Conservation (phyloP, 2,329 filamentous ascomycete genomes). For the Lasiodiplodia sp. region DNA sequence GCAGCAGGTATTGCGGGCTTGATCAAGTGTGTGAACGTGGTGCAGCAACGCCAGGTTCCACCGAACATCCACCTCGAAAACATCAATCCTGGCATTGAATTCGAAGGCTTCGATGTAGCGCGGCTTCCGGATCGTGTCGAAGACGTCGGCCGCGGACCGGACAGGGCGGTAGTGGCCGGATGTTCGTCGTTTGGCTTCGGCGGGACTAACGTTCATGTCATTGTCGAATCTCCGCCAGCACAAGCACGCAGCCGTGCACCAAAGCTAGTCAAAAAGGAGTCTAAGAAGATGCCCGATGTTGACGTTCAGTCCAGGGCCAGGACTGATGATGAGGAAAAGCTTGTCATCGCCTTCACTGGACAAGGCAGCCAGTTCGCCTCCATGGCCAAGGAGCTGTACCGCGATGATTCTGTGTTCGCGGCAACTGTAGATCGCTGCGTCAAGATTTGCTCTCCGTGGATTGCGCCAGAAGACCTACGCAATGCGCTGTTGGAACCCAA, state of each 20-base stretch:
- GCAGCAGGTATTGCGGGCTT: constrained; percentile 42
- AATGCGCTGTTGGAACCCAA: too few species aligned
- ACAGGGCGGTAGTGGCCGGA: not conserved
- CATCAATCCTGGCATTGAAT: constrained; percentile 64
- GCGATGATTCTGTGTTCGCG: constrained; percentile 5
- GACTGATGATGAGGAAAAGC: not conserved
- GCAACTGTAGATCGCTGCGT: not conserved
- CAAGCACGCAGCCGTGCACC: not conserved
- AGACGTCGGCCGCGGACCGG: too few species aligned
- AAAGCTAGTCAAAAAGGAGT: too few species aligned
- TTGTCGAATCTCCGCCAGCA: constrained; percentile 32
- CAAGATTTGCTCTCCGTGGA: not conserved
- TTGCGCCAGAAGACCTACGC: too few species aligned
- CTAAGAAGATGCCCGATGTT: too few species aligned
- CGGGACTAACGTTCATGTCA: constrained; percentile 40
- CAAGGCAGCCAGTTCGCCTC: constrained; percentile 40
- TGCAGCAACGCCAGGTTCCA: constrained; percentile 51
- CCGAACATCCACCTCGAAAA: constrained; percentile 73
- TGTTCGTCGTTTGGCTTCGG: constrained; percentile 35
- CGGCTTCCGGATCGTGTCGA: not conserved
- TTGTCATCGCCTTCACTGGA: constrained; percentile 40
- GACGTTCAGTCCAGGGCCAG: too few species aligned
- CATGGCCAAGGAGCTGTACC: constrained; percentile 31
- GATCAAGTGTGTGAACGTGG: constrained; percentile 46
- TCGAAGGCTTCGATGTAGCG: not conserved